phyloP scores from a whole-genome alignment of 2,329 filamentous ascomycete genomes.

The Pseudogymnoascus sp. region DNA sequence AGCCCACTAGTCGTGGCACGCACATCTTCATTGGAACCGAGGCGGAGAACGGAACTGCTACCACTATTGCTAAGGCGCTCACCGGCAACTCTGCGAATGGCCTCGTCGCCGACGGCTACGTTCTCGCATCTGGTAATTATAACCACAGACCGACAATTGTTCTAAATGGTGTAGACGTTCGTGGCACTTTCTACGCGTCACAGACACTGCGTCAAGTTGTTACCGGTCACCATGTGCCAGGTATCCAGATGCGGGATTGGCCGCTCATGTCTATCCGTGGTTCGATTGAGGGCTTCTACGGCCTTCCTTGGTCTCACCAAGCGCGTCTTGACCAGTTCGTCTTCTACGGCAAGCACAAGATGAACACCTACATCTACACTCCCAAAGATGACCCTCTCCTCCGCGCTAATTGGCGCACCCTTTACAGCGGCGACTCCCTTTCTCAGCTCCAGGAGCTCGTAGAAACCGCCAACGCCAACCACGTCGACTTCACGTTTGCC shows the following conservation, averaged over 20 bases:
- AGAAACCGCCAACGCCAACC: slow-evolving; percentile 17
- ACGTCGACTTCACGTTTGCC: slow-evolving; percentile 20
- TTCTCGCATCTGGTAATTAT: slow-evolving; percentile 17
- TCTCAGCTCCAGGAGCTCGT: slow-evolving; percentile 17
- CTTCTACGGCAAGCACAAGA: slow-evolving; percentile 21
- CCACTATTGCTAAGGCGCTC: slow-evolving; percentile 6
- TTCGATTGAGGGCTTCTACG: slow-evolving; percentile 22
- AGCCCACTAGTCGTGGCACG: not conserved
- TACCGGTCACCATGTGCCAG: not conserved
- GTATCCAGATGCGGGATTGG: slow-evolving; percentile 19
- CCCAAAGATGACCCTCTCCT: slow-evolving; percentile 21
- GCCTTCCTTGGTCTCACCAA: slow-evolving; percentile 21
- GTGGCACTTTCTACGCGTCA: slow-evolving; percentile 18
- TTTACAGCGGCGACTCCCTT: slow-evolving; percentile 10
- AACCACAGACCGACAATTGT: slow-evolving; percentile 15
- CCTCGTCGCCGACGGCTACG: slow-evolving; percentile 16
- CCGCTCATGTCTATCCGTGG: slow-evolving; percentile 22
- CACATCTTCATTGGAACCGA: slow-evolving; percentile 3
- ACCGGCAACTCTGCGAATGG: slow-evolving; percentile 14
- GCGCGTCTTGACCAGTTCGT: slow-evolving; percentile 20
- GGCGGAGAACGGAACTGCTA: not conserved
- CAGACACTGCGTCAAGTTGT: slow-evolving; percentile 11
- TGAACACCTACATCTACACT: slow-evolving; percentile 22
- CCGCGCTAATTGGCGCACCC: not conserved
- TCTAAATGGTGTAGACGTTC: slow-evolving; percentile 18